phyloP scores from a whole-genome alignment of 2,329 filamentous ascomycete genomes.

The Shiraia bambusicola region DNA sequence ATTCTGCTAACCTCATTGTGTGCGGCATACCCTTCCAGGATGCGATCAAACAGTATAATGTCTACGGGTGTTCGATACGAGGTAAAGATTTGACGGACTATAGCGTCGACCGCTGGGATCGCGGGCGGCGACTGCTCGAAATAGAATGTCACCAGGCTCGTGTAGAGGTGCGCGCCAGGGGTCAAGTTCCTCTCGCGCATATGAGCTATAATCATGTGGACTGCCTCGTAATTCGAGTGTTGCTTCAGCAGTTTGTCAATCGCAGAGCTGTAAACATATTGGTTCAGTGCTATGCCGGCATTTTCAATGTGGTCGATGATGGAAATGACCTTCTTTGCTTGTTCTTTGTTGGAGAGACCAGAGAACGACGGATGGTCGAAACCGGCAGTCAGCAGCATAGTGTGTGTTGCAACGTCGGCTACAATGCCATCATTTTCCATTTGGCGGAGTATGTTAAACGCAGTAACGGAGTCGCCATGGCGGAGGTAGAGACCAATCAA shows the following conservation, averaged over 20 bases:
- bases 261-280: constrained; percentile 68
- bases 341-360: constrained; percentile 50
- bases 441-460: constrained; percentile 55
- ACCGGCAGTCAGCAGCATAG: constrained; percentile 65
- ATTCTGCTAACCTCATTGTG: constrained; percentile 53
- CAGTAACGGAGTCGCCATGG: constrained; percentile 51
- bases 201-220: constrained; percentile 63
- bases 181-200: constrained; percentile 58
- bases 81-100: constrained; percentile 55
- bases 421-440: constrained; percentile 61
- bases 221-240: constrained; percentile 51
- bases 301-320: constrained; percentile 59
- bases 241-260: constrained; percentile 63
- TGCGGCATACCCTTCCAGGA: constrained; percentile 66
- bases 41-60: constrained; percentile 67
- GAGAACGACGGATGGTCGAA: constrained; percentile 54
- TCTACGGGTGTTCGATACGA: constrained; percentile 46
- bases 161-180: constrained; percentile 68
- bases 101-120: constrained; percentile 58
- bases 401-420: constrained; percentile 71
- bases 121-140: constrained; percentile 62
- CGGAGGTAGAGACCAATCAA: constrained; percentile 64
- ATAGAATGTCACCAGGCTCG: constrained; percentile 69
- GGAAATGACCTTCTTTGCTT: constrained; percentile 53
- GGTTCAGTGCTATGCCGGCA: constrained; percentile 60